Base-by-base conservation (phyloP, 129 eudicot genomes). In the Tagetes patula region DNA sequence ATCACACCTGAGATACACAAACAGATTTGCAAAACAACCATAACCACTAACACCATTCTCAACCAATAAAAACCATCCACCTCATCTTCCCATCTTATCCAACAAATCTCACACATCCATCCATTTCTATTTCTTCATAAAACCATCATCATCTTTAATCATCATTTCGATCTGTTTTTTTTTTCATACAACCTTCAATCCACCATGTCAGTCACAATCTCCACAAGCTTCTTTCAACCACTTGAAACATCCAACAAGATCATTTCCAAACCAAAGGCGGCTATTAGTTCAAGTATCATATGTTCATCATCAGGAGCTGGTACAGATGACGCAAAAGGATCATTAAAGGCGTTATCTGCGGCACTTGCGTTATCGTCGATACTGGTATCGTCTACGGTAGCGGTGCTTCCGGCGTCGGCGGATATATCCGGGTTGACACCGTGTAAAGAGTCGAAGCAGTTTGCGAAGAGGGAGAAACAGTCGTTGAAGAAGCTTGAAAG, bases 371-470 rank as follows among this genome's bases (percentile, higher is more conserved):
- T 93, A 1, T 89, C 98, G 0, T 89, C 98, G 2, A 77, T 89
- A 45, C 79, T 93, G 42, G 70, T 93, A 7, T 87, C 98, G 8
- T 83, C 96, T 4, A 88, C 93, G 2, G n/a, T n/a, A n/a, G n/a
- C n/a, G n/a, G n/a, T n/a, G n/a, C n/a, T n/a, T n/a, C 92, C 95
- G 0, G 96, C 96, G 0, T 77, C 86, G 0, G 98, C 96, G 0
- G 98, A 93, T 77, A 93, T 93, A 0, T 74, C 98, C 0, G 98
- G 98, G 10, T 82, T 93, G n/a, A 89, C 96, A 0, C 98, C 96
- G 2, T 93, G 98, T 75, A 93, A 93, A 67, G 98, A 93, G 0
- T 93, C 98, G 0, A 93, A 93, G 79, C 98, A 93, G 85, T 93
- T 93, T 59, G 92, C 92, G 1, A 93, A 93, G 83, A 82, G 98